Conservation (phyloP, 495 filamentous ascomycete species). For the Evansstolkia leycettana region DNA sequence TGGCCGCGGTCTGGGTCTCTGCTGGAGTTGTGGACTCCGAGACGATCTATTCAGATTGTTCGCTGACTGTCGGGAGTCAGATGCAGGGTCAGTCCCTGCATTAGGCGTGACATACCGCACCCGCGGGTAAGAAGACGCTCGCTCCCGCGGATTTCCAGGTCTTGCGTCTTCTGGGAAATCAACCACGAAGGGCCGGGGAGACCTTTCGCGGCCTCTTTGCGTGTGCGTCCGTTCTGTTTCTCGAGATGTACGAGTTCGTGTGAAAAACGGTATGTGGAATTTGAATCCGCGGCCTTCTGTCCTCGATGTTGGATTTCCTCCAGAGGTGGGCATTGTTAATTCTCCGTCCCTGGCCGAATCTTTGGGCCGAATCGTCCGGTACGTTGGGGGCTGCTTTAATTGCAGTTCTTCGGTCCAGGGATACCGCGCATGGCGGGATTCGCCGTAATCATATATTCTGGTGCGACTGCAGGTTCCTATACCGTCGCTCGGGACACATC, state of each 20-base stretch:
- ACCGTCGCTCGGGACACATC: constrained; percentile 5
- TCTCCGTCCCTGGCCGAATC: not conserved
- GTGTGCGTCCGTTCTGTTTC: not conserved
- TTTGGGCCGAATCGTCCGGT: too few relatives aligned
- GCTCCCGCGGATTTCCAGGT: too few relatives aligned
- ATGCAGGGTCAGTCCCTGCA: not conserved
- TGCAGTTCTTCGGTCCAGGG: not conserved
- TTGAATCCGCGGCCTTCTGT: not conserved
- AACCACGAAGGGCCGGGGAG: constrained; percentile 7
- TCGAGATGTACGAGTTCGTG: too few relatives aligned
- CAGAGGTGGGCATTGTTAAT: too few relatives aligned
- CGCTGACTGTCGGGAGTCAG: not conserved
- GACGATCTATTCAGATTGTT: not conserved
- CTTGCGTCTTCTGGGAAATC: constrained; percentile 3
- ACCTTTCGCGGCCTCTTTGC: not conserved
- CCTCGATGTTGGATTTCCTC: too few relatives aligned
- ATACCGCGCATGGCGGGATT: constrained; percentile 6
- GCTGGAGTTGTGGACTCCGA: not conserved
- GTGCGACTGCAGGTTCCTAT: constrained; percentile 3
- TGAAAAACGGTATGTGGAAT: not conserved
- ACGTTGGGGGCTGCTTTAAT: too few relatives aligned
- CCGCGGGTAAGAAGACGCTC: constrained; percentile 1
- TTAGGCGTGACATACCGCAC: constrained; percentile 4
- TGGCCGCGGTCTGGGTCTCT: constrained; percentile 3
- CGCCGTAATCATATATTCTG: constrained; percentile 3